phyloP scores from a whole-genome alignment of 495 filamentous ascomycete species.

The Halenospora varia region DNA sequence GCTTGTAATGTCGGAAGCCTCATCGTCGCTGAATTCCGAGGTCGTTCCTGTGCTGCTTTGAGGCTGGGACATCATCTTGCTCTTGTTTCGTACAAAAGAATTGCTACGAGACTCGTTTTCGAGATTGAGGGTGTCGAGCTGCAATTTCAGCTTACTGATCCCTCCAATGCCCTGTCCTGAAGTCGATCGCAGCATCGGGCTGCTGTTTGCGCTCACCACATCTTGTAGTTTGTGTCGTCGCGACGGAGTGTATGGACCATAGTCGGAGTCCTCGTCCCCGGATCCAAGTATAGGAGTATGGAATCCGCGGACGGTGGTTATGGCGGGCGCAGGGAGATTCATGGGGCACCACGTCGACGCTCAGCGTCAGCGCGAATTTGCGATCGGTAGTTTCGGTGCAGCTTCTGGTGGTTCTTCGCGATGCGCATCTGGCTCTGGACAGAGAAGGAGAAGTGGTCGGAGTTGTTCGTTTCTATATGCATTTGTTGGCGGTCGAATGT shows the following conservation, averaged over 20 bases:
- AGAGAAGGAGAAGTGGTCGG: constrained; percentile 4
- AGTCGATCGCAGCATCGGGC: constrained; percentile 56
- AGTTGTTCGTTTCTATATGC: constrained; percentile 24
- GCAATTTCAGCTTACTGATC: constrained; percentile 73
- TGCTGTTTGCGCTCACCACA: constrained; percentile 54
- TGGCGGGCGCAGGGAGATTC: constrained; percentile 50
- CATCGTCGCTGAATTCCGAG: constrained; percentile 22
- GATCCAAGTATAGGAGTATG: constrained; percentile 68
- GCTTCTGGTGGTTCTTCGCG: constrained; percentile 24
- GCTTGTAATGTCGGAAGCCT: constrained; percentile 42
- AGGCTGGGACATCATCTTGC: constrained; percentile 14
- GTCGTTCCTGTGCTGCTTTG: constrained; percentile 28
- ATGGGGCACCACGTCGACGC: constrained; percentile 25
- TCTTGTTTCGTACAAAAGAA: constrained; percentile 26
- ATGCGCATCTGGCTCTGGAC: constrained; percentile 23
- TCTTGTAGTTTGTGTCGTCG: constrained; percentile 38
- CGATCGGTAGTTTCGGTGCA: constrained; percentile 24
- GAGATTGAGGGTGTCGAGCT: constrained; percentile 63
- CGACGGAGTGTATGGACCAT: constrained; percentile 26
- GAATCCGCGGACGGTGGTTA: constrained; percentile 74
- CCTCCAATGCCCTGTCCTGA: constrained; percentile 55
- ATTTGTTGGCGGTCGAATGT: constrained; percentile 18
- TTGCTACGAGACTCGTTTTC: constrained; percentile 33
- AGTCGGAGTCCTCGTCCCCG: constrained; percentile 81
- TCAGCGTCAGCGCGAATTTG: constrained; percentile 25